Base-by-base conservation (phyloP, 768 basidiomycete species). In the Hericium erinaceus region DNA sequence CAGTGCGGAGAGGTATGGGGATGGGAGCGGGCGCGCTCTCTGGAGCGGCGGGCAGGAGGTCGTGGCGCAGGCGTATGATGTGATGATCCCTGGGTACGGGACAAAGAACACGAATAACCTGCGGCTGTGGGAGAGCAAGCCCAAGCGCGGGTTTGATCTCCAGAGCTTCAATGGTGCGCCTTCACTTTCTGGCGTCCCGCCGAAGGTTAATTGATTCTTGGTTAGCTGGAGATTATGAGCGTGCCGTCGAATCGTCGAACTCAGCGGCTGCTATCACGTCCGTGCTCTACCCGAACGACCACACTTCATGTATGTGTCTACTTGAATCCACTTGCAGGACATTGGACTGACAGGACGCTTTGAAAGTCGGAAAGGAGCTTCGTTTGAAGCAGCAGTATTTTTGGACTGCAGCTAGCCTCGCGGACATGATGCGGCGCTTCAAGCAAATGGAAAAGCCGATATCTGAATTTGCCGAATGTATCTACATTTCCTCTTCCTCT, bases 361-460 rank as follows among this genome's bases (percentile, higher is more conserved):
- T 20, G 22, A 59, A 33, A 89, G 89, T 89, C 57, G 91, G 91
- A 57, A 92, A 92, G 66, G 90, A 92, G 68, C 73, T 92, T 22
- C 84, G 95, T 56, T 78, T 98, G 63, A 95, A 95, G 75, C 95
- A 98, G 65, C 95, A 99, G 74, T 95, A 95, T 73, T 91, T 97
- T 75, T 89, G 92, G 92, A 92, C 91, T 44, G 84, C 89, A 51
- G 89, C 94, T 28, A 87, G 85, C 69, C 77, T 94, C 51, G 80
- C 83, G 51, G 95, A 98, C 67, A 97, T 98, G 67, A 66, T 95
- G 51, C 82, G 95, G 56, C 84, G 95, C 52, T 98, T 94, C 81
- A 94, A 88, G 78, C 89, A 95, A 72, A 75, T 89, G 18, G 85
- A 82, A 52, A 87, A 90, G 69, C 84, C 85, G 2, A 85, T 95